Percentiles rank a stretch among this genome's conserved stretches.
Conservation (phyloP, 1,139 yeast species). For the Trichomonascaceae sp. region DNA sequence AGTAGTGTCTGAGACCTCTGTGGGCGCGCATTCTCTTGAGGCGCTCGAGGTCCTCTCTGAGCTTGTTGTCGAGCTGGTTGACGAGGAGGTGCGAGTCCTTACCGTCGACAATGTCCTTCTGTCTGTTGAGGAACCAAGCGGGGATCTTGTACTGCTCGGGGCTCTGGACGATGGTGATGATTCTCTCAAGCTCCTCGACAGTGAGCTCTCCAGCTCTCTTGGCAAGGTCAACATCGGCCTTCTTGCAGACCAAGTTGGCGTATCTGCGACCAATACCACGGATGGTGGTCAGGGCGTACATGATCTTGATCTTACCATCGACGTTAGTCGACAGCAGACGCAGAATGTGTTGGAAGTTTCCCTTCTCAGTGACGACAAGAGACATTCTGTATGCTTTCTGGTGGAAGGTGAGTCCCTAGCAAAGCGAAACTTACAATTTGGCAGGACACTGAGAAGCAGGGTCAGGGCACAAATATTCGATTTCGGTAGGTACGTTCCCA, state of each 20-base stretch:
- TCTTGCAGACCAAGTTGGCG: slow-evolving; percentile 99
- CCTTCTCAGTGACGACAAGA: slow-evolving; percentile 97
- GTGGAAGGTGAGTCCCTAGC: too few relatives aligned
- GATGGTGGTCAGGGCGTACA: slow-evolving; percentile 99
- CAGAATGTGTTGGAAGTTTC: slow-evolving; percentile 99
- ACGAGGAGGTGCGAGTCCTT: slow-evolving; percentile 98
- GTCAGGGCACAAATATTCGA: too few relatives aligned
- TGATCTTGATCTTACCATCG: slow-evolving; percentile 99
- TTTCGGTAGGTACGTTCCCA: too few relatives aligned
- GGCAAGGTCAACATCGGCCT: slow-evolving; percentile 96
- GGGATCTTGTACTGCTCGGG: slow-evolving; percentile 99
- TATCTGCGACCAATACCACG: slow-evolving; percentile 99
- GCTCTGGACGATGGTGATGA: slow-evolving; percentile 99
- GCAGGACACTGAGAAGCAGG: too few relatives aligned
- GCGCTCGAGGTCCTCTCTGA: slow-evolving; percentile 99
- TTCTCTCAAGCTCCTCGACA: slow-evolving; percentile 99
- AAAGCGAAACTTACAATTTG: too few relatives aligned
- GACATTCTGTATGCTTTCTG: slow-evolving; percentile 61
- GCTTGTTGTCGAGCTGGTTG: slow-evolving; percentile 97
- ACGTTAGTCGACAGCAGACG: slow-evolving; percentile 99
- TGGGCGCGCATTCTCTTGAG: slow-evolving; percentile 99
- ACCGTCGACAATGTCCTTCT: slow-evolving; percentile 96
- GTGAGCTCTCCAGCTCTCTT: slow-evolving; percentile 99
- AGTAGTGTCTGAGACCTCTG: slow-evolving; percentile 99
- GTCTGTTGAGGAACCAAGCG: slow-evolving; percentile 99